phyloP scores from a whole-genome alignment of 2,329 filamentous ascomycete genomes.

The Mycogone perniciosa region DNA sequence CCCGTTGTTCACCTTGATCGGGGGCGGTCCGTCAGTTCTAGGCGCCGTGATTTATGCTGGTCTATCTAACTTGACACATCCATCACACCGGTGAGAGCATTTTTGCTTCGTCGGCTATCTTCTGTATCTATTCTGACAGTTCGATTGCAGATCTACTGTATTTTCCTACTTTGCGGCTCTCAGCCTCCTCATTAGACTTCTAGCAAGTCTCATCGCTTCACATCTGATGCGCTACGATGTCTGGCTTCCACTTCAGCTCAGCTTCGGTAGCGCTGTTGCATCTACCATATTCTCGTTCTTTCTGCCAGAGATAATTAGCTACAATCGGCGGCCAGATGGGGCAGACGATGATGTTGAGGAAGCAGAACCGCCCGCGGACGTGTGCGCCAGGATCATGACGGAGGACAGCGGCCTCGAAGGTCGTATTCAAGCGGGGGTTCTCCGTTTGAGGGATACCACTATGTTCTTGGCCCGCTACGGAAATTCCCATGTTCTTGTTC shows the following conservation, averaged over 20 bases:
- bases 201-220: not conserved
- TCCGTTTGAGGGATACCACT: not conserved
- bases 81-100: not conserved
- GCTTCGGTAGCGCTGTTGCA: not conserved
- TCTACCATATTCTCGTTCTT: not conserved
- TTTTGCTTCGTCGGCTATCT: not conserved
- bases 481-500: not conserved
- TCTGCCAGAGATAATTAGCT: not conserved
- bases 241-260: not conserved
- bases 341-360: not conserved
- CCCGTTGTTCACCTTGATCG: slow-evolving; percentile 3
- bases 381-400: too few relatives aligned
- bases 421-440: not conserved
- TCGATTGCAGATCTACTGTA: not conserved
- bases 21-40: not conserved
- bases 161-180: not conserved
- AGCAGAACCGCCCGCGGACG: too few relatives aligned
- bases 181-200: not conserved
- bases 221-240: not conserved
- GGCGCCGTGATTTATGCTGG: not conserved
- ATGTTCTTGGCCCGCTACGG: not conserved
- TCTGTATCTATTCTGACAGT: not conserved
- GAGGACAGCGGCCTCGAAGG: not conserved
- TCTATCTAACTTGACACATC: not conserved
- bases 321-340: not conserved